Evolutionary conservation across 495 filamentous ascomycete genomes (phyloP), one percentile per base, ranked within the genome.

Genomic region (Venustampulla echinocandica): DNA sequence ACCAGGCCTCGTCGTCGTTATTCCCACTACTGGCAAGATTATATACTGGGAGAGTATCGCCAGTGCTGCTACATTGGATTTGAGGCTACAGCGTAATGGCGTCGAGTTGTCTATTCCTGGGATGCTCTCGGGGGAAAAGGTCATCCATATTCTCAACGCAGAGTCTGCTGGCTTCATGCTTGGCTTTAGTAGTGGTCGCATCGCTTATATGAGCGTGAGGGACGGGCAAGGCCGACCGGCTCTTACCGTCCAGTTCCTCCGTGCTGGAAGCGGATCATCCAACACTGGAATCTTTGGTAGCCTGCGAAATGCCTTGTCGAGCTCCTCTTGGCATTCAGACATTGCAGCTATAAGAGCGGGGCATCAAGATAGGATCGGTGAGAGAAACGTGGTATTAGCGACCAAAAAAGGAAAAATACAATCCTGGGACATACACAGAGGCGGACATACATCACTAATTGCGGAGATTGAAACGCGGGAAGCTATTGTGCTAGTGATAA

Each of bases 21-120:
- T 87, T 65, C 87, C 89, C 1, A 74, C 74, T 14, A 87, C 72
- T 25, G 92, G 92, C 22, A 90, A 80, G 60, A 76, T 97, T 37
- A 77, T 82, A 27, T 99, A 90, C 63, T 99, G 90, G 90, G 93
- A 97, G 60, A 88, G 85, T 20, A 81, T 97, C 38, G 83, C 89
- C 15, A 84, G 77, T 62, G 87, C 86, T 20, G 79, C 85, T 20
- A 82, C 82, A 4, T 62, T 87, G 10, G 84, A 82, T 48, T 74
- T 88, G 21, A 77, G 82, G 38, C 82, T 92, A 52, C 85, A 82
- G 58, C 80, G 80, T 52, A 77, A 74, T 51, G 84, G 88, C 14
- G 74, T 95, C 1, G 83, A 95, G 54, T 81, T 81, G 10, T 67
- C 69, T 14, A 78, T 90, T 39, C 65, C 74, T 4, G 82, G 82